phyloP scores from a whole-genome alignment of 2,329 filamentous ascomycete species.

The Thermothelomyces thermophilus region DNA sequence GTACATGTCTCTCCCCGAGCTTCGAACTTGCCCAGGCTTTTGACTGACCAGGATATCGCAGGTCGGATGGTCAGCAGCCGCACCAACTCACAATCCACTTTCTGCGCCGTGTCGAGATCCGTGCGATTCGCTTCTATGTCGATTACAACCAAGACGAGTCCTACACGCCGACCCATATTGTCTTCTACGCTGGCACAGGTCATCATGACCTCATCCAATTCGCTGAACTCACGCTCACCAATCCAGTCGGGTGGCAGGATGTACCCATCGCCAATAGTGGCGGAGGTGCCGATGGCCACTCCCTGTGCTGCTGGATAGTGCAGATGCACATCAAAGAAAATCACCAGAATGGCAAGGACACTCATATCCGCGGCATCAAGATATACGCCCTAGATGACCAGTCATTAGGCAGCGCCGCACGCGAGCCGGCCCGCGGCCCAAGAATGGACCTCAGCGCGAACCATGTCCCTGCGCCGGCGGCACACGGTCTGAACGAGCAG shows the following conservation, averaged over 20 bases:
- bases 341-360: conserved; percentile 98
- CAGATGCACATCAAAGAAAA: conserved; percentile 92
- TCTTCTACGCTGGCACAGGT: conserved; percentile 82
- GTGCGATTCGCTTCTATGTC: conserved; percentile 73
- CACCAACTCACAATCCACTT: conserved; percentile 77
- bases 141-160: conserved; percentile 92
- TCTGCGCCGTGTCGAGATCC: conserved; percentile 73
- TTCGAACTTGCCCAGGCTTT: background rate
- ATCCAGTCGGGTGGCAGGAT: conserved; percentile 85
- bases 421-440: conserved; percentile 33
- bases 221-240: conserved; percentile 68
- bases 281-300: conserved; percentile 59
- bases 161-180: conserved; percentile 90
- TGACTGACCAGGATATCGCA: conserved; percentile 26
- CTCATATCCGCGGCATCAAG: conserved; percentile 90
- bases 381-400: conserved; percentile 61
- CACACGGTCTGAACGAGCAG: conserved; percentile 30
- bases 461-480: conserved; percentile 25
- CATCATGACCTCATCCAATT: conserved; percentile 90
- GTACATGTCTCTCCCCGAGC: conserved; percentile 25
- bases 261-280: conserved; percentile 55
- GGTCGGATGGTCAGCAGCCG: conserved; percentile 77
- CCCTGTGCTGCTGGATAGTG: conserved; percentile 80
- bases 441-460: conserved; percentile 28
- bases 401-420: conserved; percentile 32